Conservation (phyloP, 345 rosid species). For the Eutrema yunnanense region DNA sequence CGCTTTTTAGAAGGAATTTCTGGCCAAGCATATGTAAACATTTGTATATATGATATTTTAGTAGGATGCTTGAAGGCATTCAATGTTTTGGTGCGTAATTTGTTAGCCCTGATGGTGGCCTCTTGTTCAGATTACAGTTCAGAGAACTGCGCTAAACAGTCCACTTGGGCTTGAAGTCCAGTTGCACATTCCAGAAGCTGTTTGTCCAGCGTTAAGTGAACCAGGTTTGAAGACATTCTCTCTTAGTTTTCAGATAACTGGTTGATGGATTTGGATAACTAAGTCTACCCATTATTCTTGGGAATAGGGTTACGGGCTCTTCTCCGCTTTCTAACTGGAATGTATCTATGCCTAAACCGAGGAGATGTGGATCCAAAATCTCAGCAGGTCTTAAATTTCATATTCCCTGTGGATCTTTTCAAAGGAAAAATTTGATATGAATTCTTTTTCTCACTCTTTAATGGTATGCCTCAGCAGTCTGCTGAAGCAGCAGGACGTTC, state of each 20-base stretch:
- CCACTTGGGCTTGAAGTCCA: constrained; percentile 99
- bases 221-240: constrained; percentile 52
- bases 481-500: constrained; percentile 94
- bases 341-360: constrained; percentile 87
- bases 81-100: not conserved
- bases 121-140: constrained; percentile 74
- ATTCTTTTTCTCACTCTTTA: constrained; percentile 19
- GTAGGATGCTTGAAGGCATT: constrained; percentile 1
- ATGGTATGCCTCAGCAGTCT: constrained; percentile 44
- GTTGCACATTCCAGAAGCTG: constrained; percentile 87
- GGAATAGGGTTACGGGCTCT: constrained; percentile 89
- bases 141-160: constrained; percentile 85
- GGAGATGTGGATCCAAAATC: constrained; percentile 87
- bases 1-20: constrained; percentile 95
- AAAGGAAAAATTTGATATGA: not conserved
- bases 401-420: not conserved
- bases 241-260: constrained; percentile 7
- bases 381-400: constrained; percentile 56
- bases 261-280: constrained; percentile 7
- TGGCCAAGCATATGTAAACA: constrained; percentile 86
- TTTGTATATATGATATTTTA: not conserved
- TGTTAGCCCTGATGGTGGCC: constrained; percentile 19
- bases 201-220: constrained; percentile 97
- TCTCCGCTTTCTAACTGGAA: constrained; percentile 90
- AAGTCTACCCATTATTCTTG: constrained; percentile 16